Evolutionary conservation across 176 grass and related monocot genomes (phyloP).

Genomic region (Oryza rufipogon): DNA sequence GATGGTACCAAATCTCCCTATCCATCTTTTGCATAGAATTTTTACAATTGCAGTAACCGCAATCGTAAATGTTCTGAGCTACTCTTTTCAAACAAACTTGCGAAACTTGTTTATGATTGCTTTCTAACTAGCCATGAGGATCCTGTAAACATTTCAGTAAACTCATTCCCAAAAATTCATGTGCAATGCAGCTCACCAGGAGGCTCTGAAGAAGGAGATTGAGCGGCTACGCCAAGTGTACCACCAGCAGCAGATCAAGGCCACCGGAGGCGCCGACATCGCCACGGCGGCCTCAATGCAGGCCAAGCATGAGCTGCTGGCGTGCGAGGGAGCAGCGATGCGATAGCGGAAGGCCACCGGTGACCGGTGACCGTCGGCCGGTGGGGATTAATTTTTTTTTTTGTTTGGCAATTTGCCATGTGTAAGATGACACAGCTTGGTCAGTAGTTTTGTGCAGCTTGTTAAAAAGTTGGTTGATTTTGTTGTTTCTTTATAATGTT

Average conservation of each 20-base stretch:
- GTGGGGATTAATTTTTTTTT: not conserved
- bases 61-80: not conserved
- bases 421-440: constrained; percentile 27
- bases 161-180: not conserved
- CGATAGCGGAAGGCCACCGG: constrained; percentile 17
- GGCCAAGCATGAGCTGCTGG: constrained; percentile 55
- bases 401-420: constrained; percentile 2
- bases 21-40: not conserved
- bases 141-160: not conserved
- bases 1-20: constrained; percentile 57
- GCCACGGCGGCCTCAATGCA: constrained; percentile 53
- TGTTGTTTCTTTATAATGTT: not conserved
- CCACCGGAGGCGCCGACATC: constrained; percentile 48
- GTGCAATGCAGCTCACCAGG: constrained; percentile 77
- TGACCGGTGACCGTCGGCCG: not conserved
- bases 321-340: constrained; percentile 51
- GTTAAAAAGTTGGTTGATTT: constrained; percentile 5
- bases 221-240: constrained; percentile 76
- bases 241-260: constrained; percentile 84
- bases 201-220: constrained; percentile 82
- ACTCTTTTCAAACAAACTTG: not conserved
- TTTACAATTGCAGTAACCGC: not conserved
- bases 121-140: not conserved
- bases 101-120: not conserved
- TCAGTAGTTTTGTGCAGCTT: constrained; percentile 50